phyloP scores from a whole-genome alignment of 2,329 filamentous ascomycete species.

The Lasiodiplodia sp. region DNA sequence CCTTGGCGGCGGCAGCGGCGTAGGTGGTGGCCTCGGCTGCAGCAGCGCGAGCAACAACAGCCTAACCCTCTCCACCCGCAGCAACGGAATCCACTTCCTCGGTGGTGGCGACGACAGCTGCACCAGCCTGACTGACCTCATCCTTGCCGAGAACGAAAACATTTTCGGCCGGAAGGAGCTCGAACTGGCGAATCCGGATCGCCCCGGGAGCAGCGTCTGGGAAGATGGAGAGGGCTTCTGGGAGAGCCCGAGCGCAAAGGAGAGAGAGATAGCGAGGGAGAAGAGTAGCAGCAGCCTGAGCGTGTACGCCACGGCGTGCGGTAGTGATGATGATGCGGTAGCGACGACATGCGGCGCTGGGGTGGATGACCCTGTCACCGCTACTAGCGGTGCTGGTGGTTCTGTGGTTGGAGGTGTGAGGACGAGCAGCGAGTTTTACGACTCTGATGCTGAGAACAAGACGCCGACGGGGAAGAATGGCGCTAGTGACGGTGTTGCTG shows the following conservation, averaged over 20 bases:
- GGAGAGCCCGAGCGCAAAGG: conserved; percentile 29
- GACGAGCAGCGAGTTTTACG: not conserved
- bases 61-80: not conserved
- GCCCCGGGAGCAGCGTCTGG: conserved; percentile 37
- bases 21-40: not conserved
- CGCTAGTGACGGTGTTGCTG: not conserved
- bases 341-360: not conserved
- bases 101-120: conserved; percentile 20
- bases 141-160: conserved; percentile 12
- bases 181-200: not conserved
- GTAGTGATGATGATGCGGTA: not conserved
- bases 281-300: not conserved
- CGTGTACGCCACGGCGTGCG: conserved; percentile 2
- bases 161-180: conserved; percentile 23
- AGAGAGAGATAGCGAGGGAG: not conserved
- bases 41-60: not conserved
- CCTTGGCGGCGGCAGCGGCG: conserved; percentile 4
- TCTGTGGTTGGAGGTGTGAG: not conserved
- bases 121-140: conserved; percentile 25
- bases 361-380: not conserved
- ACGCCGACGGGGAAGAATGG: not conserved
- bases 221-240: conserved; percentile 44
- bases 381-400: not conserved
- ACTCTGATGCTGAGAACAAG: conserved; percentile 21
- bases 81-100: not conserved